phyloP scores from a whole-genome alignment of 169 alveolate genomes.

The Cryptosporidium sp. region DNA sequence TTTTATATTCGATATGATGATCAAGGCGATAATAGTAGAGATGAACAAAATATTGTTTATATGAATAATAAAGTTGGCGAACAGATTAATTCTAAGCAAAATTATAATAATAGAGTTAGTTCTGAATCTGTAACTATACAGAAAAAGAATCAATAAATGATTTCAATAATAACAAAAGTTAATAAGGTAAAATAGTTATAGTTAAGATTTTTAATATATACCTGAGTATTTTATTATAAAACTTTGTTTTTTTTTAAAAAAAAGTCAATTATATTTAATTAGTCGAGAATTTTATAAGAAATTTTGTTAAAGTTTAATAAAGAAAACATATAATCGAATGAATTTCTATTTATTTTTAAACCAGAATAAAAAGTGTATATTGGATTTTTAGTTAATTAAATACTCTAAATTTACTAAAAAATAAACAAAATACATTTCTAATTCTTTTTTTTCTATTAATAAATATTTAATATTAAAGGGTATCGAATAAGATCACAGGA shows the following conservation, averaged over 20 bases:
- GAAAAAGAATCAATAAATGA: neutral
- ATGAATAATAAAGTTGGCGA: neutral
- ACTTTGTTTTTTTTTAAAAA: too few relatives aligned
- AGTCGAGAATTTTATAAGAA: too few relatives aligned
- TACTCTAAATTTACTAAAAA: neutral
- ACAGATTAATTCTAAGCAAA: neutral
- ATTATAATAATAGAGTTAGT: too few relatives aligned
- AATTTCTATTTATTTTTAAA: too few relatives aligned
- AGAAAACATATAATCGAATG: too few relatives aligned
- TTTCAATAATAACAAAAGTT: neutral
- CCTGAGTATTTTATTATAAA: too few relatives aligned
- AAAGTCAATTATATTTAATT: too few relatives aligned
- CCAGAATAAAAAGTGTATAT: neutral
- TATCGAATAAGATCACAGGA: neutral
- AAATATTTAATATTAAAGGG: neutral
- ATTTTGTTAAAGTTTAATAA: neutral
- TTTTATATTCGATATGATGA: constrained; percentile 64
- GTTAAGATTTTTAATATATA: neutral
- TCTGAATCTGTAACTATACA: neutral
- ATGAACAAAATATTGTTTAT: neutral
- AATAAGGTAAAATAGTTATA: too few relatives aligned
- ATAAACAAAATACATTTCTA: too few relatives aligned
- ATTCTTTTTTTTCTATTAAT: too few relatives aligned
- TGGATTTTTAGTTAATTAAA: too few relatives aligned
- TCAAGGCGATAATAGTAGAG: neutral